These are phyloP conservation scores for Suaeda aralocaspica DNA, from an alignment of 148 eudicot species.

Conservation along the genomic window DNA sequence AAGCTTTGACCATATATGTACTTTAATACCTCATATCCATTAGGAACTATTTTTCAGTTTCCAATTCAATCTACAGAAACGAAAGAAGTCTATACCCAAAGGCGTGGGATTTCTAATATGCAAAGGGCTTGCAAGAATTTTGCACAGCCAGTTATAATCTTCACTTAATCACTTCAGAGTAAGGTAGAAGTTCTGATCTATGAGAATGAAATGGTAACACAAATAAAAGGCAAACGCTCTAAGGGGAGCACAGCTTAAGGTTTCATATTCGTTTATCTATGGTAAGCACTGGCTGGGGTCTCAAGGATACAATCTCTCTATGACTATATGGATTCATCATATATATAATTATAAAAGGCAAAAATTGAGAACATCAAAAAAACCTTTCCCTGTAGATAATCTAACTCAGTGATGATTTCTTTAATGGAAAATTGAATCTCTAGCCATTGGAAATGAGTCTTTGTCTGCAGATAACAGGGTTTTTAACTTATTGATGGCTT, in stretches of 20 bases:
- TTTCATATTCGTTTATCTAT: neutral
- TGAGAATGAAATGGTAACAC: neutral
- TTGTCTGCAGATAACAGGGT: neutral
- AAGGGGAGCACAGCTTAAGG: neutral
- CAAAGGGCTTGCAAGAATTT: neutral
- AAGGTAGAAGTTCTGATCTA: neutral
- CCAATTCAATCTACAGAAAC: neutral
- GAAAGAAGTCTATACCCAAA: neutral
- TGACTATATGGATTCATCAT: neutral
- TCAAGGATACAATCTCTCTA: neutral
- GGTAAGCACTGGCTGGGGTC: neutral
- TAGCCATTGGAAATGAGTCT: neutral
- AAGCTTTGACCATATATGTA: neutral
- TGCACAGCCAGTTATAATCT: neutral
- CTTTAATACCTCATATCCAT: neutral
- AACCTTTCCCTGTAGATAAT: neutral
- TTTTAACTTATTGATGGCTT: neutral
- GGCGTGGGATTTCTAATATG: neutral
- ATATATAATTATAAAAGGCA: neutral
- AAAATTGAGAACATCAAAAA: neutral
- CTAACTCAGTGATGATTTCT: neutral
- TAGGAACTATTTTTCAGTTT: neutral
- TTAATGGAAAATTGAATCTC: too few relatives aligned
- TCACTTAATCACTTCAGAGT: neutral
- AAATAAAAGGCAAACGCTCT: neutral